Evolutionary conservation across 768 basidiomycete species (phyloP).

Genomic region (Russula sp.): DNA sequence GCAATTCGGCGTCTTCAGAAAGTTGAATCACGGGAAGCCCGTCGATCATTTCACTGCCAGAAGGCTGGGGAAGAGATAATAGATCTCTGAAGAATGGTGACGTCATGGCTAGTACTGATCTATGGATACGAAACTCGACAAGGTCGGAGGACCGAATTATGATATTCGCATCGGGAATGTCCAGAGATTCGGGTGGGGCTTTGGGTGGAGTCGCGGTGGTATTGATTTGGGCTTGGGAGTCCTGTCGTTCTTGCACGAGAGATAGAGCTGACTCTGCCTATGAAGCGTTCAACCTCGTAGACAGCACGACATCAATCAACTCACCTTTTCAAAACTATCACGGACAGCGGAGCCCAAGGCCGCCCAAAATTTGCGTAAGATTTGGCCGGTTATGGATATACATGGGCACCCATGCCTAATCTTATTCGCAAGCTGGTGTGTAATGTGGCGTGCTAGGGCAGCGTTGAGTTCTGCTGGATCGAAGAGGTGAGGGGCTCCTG

Average conservation of each 20-base stretch:
- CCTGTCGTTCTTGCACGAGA: neutral
- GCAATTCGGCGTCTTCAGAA: too few relatives aligned
- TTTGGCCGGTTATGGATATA: neutral
- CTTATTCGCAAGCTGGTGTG: too few relatives aligned
- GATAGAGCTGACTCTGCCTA: neutral
- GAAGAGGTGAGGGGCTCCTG: neutral
- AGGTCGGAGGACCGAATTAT: slow-evolving; percentile 3
- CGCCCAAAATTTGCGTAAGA: neutral
- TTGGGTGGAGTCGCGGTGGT: too few relatives aligned
- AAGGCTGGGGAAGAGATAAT: slow-evolving; percentile 13
- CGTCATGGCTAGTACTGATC: neutral
- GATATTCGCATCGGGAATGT: neutral
- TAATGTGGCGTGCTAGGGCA: neutral
- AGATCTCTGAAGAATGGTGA: too few relatives aligned
- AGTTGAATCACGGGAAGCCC: too few relatives aligned
- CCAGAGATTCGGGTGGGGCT: neutral
- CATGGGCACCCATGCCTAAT: neutral
- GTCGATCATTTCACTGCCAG: neutral
- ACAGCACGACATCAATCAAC: neutral
- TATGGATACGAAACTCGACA: slow-evolving; percentile 8
- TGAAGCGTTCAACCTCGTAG: neutral
- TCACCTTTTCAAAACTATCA: neutral
- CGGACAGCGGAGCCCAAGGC: neutral
- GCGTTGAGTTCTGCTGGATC: neutral
- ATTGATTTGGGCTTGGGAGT: too few relatives aligned